These are phyloP conservation scores for Emericellopsis atlantica DNA, from an alignment of 2,329 filamentous ascomycete genomes.

Conservation along the genomic window DNA sequence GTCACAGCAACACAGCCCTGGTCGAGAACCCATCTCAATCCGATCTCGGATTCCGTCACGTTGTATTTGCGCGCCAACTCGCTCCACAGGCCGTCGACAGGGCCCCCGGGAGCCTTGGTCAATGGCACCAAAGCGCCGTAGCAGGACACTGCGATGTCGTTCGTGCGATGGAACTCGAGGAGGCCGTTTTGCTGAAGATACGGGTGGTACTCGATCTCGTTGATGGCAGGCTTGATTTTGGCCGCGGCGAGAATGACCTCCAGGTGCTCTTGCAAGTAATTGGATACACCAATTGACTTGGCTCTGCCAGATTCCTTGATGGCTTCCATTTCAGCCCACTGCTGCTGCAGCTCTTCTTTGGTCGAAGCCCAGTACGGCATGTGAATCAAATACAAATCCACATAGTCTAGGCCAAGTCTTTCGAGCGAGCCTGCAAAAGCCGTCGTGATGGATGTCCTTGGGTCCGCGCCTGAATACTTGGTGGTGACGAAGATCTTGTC, in stretches of 20 bases:
- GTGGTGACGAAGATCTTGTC: constrained; percentile 58
- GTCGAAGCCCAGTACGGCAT: constrained; percentile 37
- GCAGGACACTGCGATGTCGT: constrained; percentile 42
- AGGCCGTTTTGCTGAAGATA: constrained; percentile 54
- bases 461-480: constrained; percentile 32
- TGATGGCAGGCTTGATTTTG: constrained; percentile 52
- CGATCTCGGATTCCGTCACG: constrained; percentile 41
- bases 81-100: constrained; percentile 37
- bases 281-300: constrained; percentile 65
- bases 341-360: constrained; percentile 39
- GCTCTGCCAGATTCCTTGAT: constrained; percentile 55
- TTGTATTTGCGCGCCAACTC: constrained; percentile 44
- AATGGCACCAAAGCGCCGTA: constrained; percentile 44
- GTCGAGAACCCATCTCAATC: constrained; percentile 47
- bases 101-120: constrained; percentile 33
- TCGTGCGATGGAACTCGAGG: constrained; percentile 40
- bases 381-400: constrained; percentile 60
- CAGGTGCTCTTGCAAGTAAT: constrained; percentile 49
- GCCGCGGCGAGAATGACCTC: constrained; percentile 45
- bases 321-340: constrained; percentile 49
- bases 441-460: constrained; percentile 28
- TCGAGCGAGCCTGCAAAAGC: constrained; percentile 47
- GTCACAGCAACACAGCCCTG: constrained; percentile 46
- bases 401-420: constrained; percentile 56
- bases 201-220: constrained; percentile 75